Conservation (phyloP, 495 filamentous ascomycete species). For the Jackrogersella minutella region DNA sequence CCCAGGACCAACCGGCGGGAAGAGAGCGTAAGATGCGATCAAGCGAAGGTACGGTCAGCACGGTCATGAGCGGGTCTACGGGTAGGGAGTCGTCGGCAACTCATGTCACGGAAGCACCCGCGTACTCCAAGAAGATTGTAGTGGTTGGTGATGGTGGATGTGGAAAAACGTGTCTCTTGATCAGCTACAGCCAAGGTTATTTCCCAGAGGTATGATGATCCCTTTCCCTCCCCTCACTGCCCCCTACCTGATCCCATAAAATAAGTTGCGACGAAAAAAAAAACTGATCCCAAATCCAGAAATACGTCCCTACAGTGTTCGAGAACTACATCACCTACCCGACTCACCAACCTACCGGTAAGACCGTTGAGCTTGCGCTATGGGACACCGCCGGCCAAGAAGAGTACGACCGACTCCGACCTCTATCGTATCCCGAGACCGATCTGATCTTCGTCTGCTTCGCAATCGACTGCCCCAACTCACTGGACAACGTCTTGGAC, state of each 20-base stretch:
- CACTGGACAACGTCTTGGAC: slow-evolving; percentile 97
- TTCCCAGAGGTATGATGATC: slow-evolving; percentile 85
- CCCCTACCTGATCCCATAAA: background rate
- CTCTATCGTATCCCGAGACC: slow-evolving; percentile 96
- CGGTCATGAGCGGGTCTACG: slow-evolving; percentile 68
- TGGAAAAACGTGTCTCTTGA: slow-evolving; percentile 97
- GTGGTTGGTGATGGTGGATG: slow-evolving; percentile 98
- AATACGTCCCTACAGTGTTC: slow-evolving; percentile 99
- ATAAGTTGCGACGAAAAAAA: background rate
- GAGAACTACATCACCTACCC: slow-evolving; percentile 99
- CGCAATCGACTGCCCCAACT: slow-evolving; percentile 98
- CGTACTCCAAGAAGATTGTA: slow-evolving; percentile 98
- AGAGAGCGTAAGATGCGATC: slow-evolving; percentile 56
- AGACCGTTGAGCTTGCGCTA: slow-evolving; percentile 92
- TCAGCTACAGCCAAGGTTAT: slow-evolving; percentile 97
- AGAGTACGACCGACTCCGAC: slow-evolving; percentile 95
- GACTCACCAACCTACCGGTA: slow-evolving; percentile 82
- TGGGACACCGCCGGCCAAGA: slow-evolving; percentile 99
- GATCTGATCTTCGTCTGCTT: slow-evolving; percentile 99
- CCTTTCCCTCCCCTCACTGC: background rate
- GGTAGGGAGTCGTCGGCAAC: slow-evolving; percentile 79
- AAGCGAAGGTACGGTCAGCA: slow-evolving; percentile 83
- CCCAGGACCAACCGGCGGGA: slow-evolving; percentile 48
- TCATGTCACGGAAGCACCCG: slow-evolving; percentile 84
- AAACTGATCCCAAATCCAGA: slow-evolving; percentile 62